A percentile compares a stretch with the other conserved stretches of the same genome.
Evolutionary conservation across 371 early-diverging fungal species (phyloP).

Genomic region (Apophysomyces trapeziformis): DNA sequence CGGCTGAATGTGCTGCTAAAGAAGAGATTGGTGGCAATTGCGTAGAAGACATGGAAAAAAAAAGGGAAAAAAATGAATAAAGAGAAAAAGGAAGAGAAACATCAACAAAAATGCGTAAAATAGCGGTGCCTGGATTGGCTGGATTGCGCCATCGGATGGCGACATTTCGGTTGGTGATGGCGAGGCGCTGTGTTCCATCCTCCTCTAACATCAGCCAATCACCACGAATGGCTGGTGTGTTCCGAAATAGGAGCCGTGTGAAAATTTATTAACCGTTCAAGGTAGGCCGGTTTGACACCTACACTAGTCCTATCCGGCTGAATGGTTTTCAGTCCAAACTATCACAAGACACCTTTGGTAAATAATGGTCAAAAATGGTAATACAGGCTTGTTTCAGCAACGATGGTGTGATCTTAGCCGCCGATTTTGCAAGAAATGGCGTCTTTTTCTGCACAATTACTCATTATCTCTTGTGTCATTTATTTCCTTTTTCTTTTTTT

Average conservation of each 20-base stretch:
- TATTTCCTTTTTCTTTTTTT: not conserved
- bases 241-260: not conserved
- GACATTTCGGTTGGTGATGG: conserved; percentile 17
- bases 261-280: not conserved
- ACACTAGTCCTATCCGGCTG: not conserved
- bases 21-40: conserved; percentile 25
- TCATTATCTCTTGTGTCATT: no score
- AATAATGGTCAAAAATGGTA: not conserved
- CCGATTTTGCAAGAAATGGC: no score
- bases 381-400: no score
- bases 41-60: conserved; percentile 5
- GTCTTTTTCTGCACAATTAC: no score
- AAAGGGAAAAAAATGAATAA: not conserved
- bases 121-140: conserved; percentile 1
- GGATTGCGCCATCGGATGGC: conserved; percentile 24
- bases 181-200: conserved; percentile 9
- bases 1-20: conserved; percentile 8
- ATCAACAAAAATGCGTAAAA: no score
- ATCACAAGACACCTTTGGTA: conserved; percentile 1
- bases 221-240: conserved; percentile 7
- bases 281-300: not conserved
- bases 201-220: not conserved
- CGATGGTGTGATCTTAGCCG: no score
- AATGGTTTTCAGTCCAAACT: not conserved
- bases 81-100: conserved; percentile 5